Evolutionary conservation across 176 grass and related monocot species (phyloP), one percentile per base, ranked within the genome.

Genomic region (Avena eriantha): DNA sequence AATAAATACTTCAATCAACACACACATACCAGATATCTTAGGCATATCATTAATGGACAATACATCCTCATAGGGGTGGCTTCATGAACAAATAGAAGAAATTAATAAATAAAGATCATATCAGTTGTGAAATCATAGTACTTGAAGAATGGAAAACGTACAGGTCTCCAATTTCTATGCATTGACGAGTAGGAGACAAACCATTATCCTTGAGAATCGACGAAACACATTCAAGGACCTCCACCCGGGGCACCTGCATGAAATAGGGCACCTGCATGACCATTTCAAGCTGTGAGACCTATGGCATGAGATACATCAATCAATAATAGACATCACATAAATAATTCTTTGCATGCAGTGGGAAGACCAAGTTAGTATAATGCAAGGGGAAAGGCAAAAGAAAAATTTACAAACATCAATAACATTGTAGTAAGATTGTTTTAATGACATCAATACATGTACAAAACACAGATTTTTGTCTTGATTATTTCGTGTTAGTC

Each of bases 171-270:
- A 23, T 60, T 2, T 79, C 76, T n/a, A 78, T 41, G 53, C 34
- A 19, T 78, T 78, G 11, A 22, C 33, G 51, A 78, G 76, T 13
- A 22, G 53, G 54, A 78, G 10, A 22, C 23, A 59, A 78, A 21
- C 76, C 54, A 78, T 78, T 19, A 59, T 43, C 76, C 34, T 78
- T 59, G 33, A 78, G 54, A 59, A 78, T 12, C 39, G 54, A 78
- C 2, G 76, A 78, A n/a, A 56, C 54, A 56, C 54, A 2, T 56
- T 56, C 54, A 21, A 56, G 54, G 18, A 56, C 54, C 54, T 56
- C 54, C 18, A 21, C 19, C 19, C 18, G 54, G 18, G 54, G 18
- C 18, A 56, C 54, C 54, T 56, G 64, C 75, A 77, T 54, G 75
- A 56, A 56, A 15, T 56, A 56, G 18, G 54, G 54, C 18, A 21